Evolutionary conservation across 2,329 filamentous ascomycete species (phyloP), one percentile per base, ranked within the genome.

Genomic region (Venturia aucupariae): DNA sequence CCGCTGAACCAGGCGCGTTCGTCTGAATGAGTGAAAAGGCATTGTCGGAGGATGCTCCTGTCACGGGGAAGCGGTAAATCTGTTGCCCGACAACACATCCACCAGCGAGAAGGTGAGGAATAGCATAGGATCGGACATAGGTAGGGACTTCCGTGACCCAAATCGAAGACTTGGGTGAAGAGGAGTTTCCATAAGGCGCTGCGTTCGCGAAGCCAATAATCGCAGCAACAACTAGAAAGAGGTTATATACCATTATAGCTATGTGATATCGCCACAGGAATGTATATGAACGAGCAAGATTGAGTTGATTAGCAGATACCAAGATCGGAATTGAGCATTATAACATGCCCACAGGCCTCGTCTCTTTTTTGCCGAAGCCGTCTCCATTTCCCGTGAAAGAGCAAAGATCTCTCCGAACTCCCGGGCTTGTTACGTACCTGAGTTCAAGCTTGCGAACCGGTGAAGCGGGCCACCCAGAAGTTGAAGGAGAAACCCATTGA

Each of bases 1-100:
- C 69, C 13, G 68, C 67, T 15, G 74, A 77, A 8, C 67, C 69
- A 1, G 77, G 75, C 1, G 76, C 72, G 64, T 60, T 60, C 13
- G 57, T 60, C 19, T 60, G 57, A 11, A 60, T 41, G 13, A 60
- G 41, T n/a, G 57, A 41, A 11, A 60, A 60, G 19, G 57, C 57
- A n/a, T 44, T 44, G 15, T 15, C 57, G 15, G 57, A 60, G n/a
- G 57, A 60, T 13, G 38, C 19, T 39, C 57, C 57, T 4, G 57
- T 60, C 2, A 60, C 57, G 6, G 57, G 57, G 24, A 60, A 60
- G 57, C 57, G 57, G 22, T 60, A 60, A 15, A 60, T 60, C 19
- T 60, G 57, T n/a, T 35, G 35, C 1, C 57, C 57, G 15, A 60
- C 57, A 24, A 44, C n/a, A n/a, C 35, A 39, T 13, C 35, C 41